Conservation (phyloP, 148 eudicot species). For the Amaranthus cruentus region DNA sequence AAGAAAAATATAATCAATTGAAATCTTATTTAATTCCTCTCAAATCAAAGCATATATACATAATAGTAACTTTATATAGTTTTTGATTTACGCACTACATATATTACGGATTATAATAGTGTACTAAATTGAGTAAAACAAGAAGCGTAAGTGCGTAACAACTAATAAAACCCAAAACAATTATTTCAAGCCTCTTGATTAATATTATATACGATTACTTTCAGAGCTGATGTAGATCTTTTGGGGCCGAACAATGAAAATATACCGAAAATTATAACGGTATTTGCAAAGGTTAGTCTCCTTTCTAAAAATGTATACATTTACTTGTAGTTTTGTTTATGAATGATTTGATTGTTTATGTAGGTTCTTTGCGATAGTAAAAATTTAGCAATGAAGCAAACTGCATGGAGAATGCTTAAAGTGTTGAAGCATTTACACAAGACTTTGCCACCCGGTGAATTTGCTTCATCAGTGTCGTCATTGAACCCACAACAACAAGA, state of each 20-base stretch:
- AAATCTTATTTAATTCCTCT: no score
- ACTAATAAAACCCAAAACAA: no score
- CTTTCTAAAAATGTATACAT: not conserved
- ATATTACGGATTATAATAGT: no score
- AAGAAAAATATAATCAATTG: no score
- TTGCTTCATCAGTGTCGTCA: conserved; percentile 77
- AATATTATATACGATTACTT: conserved; percentile 9
- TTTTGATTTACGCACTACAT: no score
- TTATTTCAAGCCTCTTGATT: not conserved
- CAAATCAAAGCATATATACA: no score
- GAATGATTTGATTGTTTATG: not conserved
- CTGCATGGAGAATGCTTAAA: conserved; percentile 65
- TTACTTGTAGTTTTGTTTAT: not conserved
- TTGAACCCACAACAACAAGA: conserved; percentile 92
- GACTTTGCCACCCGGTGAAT: conserved; percentile 72
- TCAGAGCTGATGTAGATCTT: conserved; percentile 82
- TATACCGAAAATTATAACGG: conserved; percentile 73
- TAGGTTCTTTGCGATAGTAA: conserved; percentile 85
- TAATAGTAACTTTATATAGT: no score
- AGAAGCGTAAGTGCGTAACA: no score
- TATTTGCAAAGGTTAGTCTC: conserved; percentile 87
- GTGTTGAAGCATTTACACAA: conserved; percentile 82
- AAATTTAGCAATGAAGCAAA: conserved; percentile 86
- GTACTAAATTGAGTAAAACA: no score
- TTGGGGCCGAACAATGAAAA: conserved; percentile 86